phyloP scores from a whole-genome alignment of 2,329 filamentous ascomycete species.

The Diplocarpon rosae region DNA sequence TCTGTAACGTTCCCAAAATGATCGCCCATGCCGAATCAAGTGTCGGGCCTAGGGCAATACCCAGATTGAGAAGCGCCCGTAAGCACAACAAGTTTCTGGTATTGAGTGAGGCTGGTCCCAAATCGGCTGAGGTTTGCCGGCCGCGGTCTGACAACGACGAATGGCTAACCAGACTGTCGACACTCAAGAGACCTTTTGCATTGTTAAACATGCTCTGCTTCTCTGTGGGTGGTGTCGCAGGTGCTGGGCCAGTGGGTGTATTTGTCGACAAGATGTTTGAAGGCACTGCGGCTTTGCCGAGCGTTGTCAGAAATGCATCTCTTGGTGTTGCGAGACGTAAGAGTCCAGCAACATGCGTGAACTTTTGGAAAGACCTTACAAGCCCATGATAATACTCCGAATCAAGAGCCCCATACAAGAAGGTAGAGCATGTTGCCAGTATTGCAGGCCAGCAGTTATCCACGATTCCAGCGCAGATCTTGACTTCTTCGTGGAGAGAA shows the following conservation, averaged over 20 bases:
- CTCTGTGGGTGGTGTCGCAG: slow-evolving; percentile 39
- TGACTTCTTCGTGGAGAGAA: slow-evolving; percentile 58
- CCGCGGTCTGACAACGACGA: slow-evolving; percentile 46
- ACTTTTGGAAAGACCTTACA: slow-evolving; percentile 86
- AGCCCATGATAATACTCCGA: slow-evolving; percentile 88
- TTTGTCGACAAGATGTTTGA: slow-evolving; percentile 60
- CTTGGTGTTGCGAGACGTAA: slow-evolving; percentile 74
- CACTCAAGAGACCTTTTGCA: slow-evolving; percentile 60
- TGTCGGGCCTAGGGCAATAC: slow-evolving; percentile 86
- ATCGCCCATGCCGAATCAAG: slow-evolving; percentile 81
- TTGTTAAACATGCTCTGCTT: slow-evolving; percentile 51
- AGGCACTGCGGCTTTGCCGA: slow-evolving; percentile 88
- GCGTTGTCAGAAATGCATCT: slow-evolving; percentile 87
- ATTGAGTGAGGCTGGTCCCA: slow-evolving; percentile 48
- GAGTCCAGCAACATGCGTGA: slow-evolving; percentile 88
- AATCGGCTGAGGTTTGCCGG: slow-evolving; percentile 48
- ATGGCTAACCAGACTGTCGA: slow-evolving; percentile 57
- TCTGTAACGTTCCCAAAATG: slow-evolving; percentile 80
- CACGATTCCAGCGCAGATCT: slow-evolving; percentile 70
- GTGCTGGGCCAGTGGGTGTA: slow-evolving; percentile 36
- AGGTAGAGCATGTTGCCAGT: slow-evolving; percentile 88
- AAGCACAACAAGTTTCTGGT: slow-evolving; percentile 85
- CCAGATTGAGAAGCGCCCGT: slow-evolving; percentile 83
- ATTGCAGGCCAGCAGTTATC: slow-evolving; percentile 94
- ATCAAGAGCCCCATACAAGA: slow-evolving; percentile 83